A percentile compares a stretch with the other conserved stretches of the same genome.
These are phyloP conservation scores for Exophiala mesophila DNA, from an alignment of 2,329 filamentous ascomycete genomes.

Conservation along the genomic window DNA sequence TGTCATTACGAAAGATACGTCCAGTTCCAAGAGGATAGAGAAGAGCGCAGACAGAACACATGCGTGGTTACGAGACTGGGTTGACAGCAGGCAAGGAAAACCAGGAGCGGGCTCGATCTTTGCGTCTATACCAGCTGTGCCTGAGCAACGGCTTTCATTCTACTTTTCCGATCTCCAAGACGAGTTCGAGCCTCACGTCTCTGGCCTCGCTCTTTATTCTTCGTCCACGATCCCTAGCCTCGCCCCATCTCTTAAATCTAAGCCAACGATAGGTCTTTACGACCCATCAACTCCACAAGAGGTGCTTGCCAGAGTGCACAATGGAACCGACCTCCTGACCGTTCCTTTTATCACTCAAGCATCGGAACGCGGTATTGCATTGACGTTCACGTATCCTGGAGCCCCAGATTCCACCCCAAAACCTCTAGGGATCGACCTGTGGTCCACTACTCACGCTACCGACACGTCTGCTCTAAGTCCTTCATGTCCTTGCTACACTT, in stretches of 20 bases:
- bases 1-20: conserved; percentile 54
- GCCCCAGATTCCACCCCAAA: conserved; percentile 26
- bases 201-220: conserved; percentile 74
- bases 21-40: conserved; percentile 66
- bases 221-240: conserved; percentile 64
- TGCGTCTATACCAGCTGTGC: conserved; percentile 66
- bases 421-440: conserved; percentile 71
- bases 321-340: conserved; percentile 75
- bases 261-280: conserved; percentile 73
- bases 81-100: conserved; percentile 5
- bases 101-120: conserved; percentile 50
- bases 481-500: conserved; percentile 76
- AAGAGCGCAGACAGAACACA: conserved; percentile 86
- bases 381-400: conserved; percentile 69
- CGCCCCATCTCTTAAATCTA: conserved; percentile 51
- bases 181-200: conserved; percentile 53
- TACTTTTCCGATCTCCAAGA: conserved; percentile 73
- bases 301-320: conserved; percentile 66
- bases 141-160: conserved; percentile 68
- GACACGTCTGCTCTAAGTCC: conserved; percentile 58
- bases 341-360: conserved; percentile 67
- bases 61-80: conserved; percentile 68
- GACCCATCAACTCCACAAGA: conserved; percentile 67
- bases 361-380: conserved; percentile 79
- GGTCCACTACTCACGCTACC: conserved; percentile 56